Percentiles rank a stretch among this genome's conserved stretches.
Evolutionary conservation across 2,329 filamentous ascomycete genomes (phyloP).

Genomic region (Monilinia fructicola): DNA sequence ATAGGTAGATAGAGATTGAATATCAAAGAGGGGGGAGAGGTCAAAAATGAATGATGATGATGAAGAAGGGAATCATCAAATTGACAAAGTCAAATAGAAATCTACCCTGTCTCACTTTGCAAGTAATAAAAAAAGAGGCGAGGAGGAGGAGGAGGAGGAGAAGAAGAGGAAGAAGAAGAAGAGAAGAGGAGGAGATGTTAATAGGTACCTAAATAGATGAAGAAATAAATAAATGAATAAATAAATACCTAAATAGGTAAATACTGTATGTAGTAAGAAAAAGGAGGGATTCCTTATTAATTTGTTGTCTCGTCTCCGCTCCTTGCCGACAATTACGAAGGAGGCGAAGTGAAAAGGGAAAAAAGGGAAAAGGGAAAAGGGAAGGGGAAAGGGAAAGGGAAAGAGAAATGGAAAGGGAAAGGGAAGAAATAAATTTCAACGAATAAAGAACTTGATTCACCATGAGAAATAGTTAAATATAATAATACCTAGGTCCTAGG

Average conservation of each 20-base stretch:
- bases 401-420: not conserved
- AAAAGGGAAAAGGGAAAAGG: not conserved
- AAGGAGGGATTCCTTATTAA: constrained; percentile 12
- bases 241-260: too few relatives aligned
- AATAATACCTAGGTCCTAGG: too few relatives aligned
- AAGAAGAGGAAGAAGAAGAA: too few relatives aligned
- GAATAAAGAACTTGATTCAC: too few relatives aligned
- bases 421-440: not conserved
- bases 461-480: not conserved
- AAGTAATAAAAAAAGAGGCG: too few relatives aligned
- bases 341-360: not conserved
- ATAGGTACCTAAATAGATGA: too few relatives aligned
- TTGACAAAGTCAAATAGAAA: not conserved
- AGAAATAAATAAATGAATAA: too few relatives aligned
- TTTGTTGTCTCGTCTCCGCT: constrained; percentile 18
- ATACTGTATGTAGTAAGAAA: not conserved
- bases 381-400: not conserved
- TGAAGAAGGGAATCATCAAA: not conserved
- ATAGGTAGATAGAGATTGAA: not conserved
- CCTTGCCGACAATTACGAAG: not conserved
- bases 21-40: not conserved
- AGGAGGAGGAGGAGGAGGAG: too few relatives aligned
- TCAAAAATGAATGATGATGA: not conserved
- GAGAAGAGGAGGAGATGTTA: too few relatives aligned
- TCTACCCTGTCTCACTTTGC: constrained; percentile 12